These are phyloP conservation scores for Cytauxzoon felis DNA, from an alignment of 169 alveolate genomes.

Conservation along the genomic window DNA sequence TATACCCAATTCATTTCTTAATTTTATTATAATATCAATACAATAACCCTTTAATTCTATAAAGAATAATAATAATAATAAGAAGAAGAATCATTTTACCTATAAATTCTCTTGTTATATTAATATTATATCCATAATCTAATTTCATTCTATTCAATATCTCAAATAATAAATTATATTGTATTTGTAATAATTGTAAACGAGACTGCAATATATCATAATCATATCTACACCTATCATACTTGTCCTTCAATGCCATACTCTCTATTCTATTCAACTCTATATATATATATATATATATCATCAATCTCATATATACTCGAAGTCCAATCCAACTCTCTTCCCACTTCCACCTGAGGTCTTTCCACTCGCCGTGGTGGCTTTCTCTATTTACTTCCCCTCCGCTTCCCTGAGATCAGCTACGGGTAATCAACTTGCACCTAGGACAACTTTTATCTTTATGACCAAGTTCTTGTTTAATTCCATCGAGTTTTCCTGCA, in stretches of 20 bases:
- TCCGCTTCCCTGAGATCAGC: too few relatives aligned
- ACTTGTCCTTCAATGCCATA: conserved; percentile 11
- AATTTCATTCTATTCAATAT: background rate
- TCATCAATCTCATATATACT: too few relatives aligned
- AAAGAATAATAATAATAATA: background rate
- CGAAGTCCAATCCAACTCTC: too few relatives aligned
- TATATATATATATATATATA: background rate
- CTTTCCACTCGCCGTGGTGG: too few relatives aligned
- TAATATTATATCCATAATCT: background rate
- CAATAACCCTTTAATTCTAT: conserved; percentile 14
- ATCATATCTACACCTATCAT: background rate
- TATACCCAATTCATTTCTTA: conserved; percentile 12
- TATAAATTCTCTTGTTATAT: conserved; percentile 14
- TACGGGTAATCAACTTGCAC: too few relatives aligned
- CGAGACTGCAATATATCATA: background rate
- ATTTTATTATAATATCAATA: conserved; percentile 14
- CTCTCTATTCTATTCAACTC: conserved; percentile 1
- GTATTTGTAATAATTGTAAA: conserved; percentile 10
- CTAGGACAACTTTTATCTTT: too few relatives aligned
- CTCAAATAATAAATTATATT: conserved; percentile 10
- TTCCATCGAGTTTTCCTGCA: too few relatives aligned
- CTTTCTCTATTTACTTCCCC: too few relatives aligned
- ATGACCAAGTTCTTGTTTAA: too few relatives aligned
- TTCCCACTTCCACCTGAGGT: too few relatives aligned
- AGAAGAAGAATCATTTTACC: conserved; percentile 20